Evolutionary conservation across 2,329 filamentous ascomycete species (phyloP).

Genomic region (Magnaporthiopsis incrustans): DNA sequence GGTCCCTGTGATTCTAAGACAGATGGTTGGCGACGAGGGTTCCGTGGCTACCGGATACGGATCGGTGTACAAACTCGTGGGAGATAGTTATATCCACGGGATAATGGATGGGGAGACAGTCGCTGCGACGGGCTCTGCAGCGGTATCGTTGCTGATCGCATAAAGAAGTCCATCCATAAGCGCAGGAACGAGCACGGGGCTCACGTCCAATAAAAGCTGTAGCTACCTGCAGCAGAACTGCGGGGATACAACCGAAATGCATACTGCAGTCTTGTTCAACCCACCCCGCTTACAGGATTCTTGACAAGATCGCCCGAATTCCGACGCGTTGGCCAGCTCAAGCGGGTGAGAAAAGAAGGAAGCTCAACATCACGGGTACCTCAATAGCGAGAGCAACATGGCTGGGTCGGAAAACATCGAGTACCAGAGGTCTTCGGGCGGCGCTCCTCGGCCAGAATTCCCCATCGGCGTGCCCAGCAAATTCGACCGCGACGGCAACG

Average conservation of each 20-base stretch:
- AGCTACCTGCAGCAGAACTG: not conserved
- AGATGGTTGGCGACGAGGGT: not conserved
- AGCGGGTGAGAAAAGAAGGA: no score
- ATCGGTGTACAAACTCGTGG: not conserved
- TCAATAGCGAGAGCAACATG: not conserved
- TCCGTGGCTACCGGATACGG: not conserved
- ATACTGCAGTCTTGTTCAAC: not conserved
- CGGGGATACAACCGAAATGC: not conserved
- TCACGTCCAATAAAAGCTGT: not conserved
- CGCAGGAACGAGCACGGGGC: not conserved
- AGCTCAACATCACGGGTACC: no score
- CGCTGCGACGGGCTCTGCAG: no score
- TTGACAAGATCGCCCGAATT: no score
- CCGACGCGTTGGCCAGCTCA: no score
- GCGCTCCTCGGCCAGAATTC: not conserved
- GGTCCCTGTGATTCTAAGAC: not conserved
- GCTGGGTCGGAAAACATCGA: not conserved
- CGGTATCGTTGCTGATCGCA: not conserved
- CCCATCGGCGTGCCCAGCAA: conserved; percentile 11
- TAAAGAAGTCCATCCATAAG: not conserved
- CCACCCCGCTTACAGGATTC: no score
- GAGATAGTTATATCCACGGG: not conserved
- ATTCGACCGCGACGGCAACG: conserved; percentile 16
- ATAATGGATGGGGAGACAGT: not conserved
- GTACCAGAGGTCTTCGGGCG: not conserved